phyloP scores from a whole-genome alignment of 2,329 filamentous ascomycete genomes.

The Diaporthe velutina region DNA sequence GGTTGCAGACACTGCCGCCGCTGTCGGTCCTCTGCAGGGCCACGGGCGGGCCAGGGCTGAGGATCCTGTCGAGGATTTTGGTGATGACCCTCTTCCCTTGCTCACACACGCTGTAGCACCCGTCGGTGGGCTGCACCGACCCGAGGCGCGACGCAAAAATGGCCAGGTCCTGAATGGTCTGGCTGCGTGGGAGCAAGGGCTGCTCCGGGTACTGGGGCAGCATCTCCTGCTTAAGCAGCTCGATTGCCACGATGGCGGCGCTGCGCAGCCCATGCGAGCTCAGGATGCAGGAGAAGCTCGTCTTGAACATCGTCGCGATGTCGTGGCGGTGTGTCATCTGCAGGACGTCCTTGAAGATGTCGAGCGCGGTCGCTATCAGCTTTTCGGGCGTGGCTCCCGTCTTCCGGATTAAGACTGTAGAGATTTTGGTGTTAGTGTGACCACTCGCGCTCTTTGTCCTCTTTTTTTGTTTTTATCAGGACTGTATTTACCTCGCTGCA shows the following conservation, averaged over 20 bases:
- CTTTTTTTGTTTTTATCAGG: too few relatives aligned
- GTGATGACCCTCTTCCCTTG: conserved; percentile 52
- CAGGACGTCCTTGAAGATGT: conserved; percentile 50
- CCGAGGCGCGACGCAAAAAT: conserved; percentile 51
- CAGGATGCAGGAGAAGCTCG: conserved; percentile 47
- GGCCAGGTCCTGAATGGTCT: conserved; percentile 52
- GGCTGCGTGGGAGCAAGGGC: conserved; percentile 51
- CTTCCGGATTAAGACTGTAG: conserved; percentile 48
- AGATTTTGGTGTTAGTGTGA: neutral
- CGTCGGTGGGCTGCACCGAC: conserved; percentile 48
- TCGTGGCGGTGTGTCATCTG: conserved; percentile 49
- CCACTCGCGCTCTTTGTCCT: too few relatives aligned
- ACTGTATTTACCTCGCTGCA: conserved; percentile 29
- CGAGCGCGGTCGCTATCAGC: conserved; percentile 47
- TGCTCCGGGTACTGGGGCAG: conserved; percentile 47
- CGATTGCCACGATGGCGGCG: conserved; percentile 51
- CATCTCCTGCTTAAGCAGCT: conserved; percentile 51
- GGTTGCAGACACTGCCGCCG: conserved; percentile 35
- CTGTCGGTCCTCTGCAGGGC: conserved; percentile 37
- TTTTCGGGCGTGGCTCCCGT: conserved; percentile 49
- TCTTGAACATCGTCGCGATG: conserved; percentile 50
- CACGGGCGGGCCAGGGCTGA: conserved; percentile 44
- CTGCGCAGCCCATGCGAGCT: conserved; percentile 50
- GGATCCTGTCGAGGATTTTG: conserved; percentile 51
- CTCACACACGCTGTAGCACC: conserved; percentile 49